Conservation (phyloP, 2,329 filamentous ascomycete genomes). For the Diplodia intermedia region DNA sequence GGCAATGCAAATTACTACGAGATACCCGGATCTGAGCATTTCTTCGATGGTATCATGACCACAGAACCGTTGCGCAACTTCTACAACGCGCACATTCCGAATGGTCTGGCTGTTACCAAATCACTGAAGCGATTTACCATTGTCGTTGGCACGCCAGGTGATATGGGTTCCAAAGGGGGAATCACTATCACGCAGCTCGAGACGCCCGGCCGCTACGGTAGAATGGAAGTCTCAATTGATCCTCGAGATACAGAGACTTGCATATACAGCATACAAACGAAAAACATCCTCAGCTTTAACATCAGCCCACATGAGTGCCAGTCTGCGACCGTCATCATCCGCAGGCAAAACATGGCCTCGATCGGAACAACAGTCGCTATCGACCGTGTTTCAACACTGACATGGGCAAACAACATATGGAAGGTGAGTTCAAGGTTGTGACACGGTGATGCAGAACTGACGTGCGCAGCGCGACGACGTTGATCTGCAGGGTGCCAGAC, state of each 20-base stretch:
- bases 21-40: slow-evolving; percentile 58
- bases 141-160: slow-evolving; percentile 59
- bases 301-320: slow-evolving; percentile 37
- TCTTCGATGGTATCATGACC: slow-evolving; percentile 63
- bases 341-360: slow-evolving; percentile 2
- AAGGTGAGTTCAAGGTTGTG: not conserved
- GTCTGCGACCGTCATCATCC: slow-evolving; percentile 8
- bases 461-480: not conserved
- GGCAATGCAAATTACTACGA: slow-evolving; percentile 58
- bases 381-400: not conserved
- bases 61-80: slow-evolving; percentile 58
- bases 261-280: slow-evolving; percentile 41
- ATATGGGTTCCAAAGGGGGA: slow-evolving; percentile 60
- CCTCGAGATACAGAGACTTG: slow-evolving; percentile 28
- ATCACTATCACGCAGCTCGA: slow-evolving; percentile 59
- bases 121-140: slow-evolving; percentile 53
- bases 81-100: slow-evolving; percentile 49
- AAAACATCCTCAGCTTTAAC: slow-evolving; percentile 44
- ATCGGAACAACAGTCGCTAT: not conserved
- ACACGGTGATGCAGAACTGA: slow-evolving; percentile 31
- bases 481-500: slow-evolving; percentile 39
- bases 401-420: slow-evolving; percentile 6
- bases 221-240: slow-evolving; percentile 49
- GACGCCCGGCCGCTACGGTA: slow-evolving; percentile 59
- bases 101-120: slow-evolving; percentile 36